A percentile compares a stretch with the other conserved stretches of the same genome.
phyloP scores from a whole-genome alignment of 257 asterid genomes.

The Rhazya stricta region DNA sequence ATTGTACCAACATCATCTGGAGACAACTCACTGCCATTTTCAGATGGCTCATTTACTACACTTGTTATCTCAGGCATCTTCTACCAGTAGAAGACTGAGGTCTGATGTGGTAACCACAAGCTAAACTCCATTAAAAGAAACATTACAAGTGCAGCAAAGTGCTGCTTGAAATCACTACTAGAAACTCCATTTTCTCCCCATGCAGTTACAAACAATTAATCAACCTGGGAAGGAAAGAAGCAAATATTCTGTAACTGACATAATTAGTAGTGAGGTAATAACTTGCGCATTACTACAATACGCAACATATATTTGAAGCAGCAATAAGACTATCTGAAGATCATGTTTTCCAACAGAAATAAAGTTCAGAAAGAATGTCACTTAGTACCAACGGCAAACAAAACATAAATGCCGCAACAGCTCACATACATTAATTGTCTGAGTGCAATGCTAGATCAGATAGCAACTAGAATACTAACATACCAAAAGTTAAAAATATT shows the following conservation, averaged over 20 bases:
- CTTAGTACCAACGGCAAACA: not conserved
- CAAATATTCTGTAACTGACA: not conserved
- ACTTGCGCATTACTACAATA: not conserved
- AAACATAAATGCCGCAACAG: not conserved
- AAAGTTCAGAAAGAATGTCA: not conserved
- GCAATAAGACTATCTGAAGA: too few species aligned
- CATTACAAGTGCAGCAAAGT: not conserved
- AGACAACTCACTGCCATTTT: not conserved
- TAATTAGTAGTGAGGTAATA: not conserved
- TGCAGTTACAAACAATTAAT: not conserved
- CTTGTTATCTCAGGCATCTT: constrained; percentile 2
- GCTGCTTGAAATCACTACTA: not conserved
- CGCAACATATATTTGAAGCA: not conserved
- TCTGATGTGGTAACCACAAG: not conserved
- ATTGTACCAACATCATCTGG: not conserved
- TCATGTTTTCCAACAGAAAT: not conserved
- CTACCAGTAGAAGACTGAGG: not conserved
- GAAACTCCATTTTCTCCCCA: not conserved
- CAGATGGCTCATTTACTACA: not conserved
- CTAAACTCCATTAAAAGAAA: not conserved
- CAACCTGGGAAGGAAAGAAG: not conserved
- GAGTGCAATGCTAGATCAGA: not conserved
- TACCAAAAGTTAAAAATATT: not conserved
- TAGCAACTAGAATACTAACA: not conserved
- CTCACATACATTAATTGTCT: not conserved